Evolutionary conservation across 192 early-diverging fungal genomes (phyloP), one percentile per base, ranked within the genome.

Genomic region (Oehlia diaphana): DNA sequence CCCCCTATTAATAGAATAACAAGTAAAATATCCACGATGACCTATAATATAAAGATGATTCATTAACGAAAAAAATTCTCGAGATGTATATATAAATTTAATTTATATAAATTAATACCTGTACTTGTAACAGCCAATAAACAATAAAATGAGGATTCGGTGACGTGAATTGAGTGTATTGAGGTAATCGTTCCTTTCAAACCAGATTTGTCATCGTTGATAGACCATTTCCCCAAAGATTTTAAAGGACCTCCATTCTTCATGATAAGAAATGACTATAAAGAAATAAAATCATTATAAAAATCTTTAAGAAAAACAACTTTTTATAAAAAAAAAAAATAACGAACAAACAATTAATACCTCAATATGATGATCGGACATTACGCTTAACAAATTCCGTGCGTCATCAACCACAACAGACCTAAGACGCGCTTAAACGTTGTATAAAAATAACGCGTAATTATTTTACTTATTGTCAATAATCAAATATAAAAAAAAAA

Each of bases 11-110:
- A n/a, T 26, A 42, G 14, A 35, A 58, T 53, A 71, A 28, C 67
- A 79, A 62, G 77, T 71, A 69, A 79, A 79, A 63, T 79, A 79
- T 42, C 77, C 62, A 28, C 77, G 77, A 23, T 79, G 77, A 10
- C 77, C 77, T 77, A n/a, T n/a, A 66, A 53, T 26, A 4, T 28
- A 58, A 71, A 47, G 37, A 10, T 42, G 44, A 44, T 71, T 23
- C 44, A 33, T 37, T 37, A 37, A 37, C 37, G 6, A 31, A 31
- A 31, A 31, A 26, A 26, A 0, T 26, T 26, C 26, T 0, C 26
- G 26, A 26, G 26, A 26, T 26, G 0, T 26, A 26, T 26, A 26
- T 26, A 26, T 26, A 26, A 26, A 26, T 26, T 26, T 0, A 26
- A 26, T 26, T 37, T 37, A 37, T 37, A 37, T 37, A 8, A 42